These are phyloP conservation scores for Cordyceps fumosorosea DNA, from an alignment of 2,329 filamentous ascomycete species.

Conservation along the genomic window DNA sequence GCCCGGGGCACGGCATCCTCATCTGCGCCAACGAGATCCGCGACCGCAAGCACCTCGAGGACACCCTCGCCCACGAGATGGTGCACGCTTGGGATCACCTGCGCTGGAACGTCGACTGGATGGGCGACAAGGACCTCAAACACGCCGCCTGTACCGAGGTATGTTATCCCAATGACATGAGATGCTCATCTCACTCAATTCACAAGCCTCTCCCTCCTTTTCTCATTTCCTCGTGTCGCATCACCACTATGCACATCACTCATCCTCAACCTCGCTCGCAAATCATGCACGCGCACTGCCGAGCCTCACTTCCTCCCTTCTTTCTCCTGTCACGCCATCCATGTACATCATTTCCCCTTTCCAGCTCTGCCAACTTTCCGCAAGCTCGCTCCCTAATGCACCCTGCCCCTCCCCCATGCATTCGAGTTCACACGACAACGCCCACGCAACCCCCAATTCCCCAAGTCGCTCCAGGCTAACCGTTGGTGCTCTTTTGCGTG, in stretches of 20 bases:
- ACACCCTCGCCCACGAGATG: constrained; percentile 95
- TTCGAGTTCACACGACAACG: neutral
- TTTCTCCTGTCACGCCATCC: neutral
- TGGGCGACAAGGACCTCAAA: constrained; percentile 62
- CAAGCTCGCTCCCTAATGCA: neutral
- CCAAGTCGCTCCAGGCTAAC: neutral
- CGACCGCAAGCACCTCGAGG: constrained; percentile 76
- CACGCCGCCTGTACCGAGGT: constrained; percentile 95
- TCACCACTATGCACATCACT: neutral
- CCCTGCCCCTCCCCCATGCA: neutral
- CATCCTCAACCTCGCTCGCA: neutral
- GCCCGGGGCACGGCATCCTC: constrained; percentile 77
- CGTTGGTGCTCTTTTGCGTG: constrained; percentile 8
- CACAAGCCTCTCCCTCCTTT: neutral
- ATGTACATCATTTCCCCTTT: constrained; percentile 5
- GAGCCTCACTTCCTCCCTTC: neutral
- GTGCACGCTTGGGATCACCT: constrained; percentile 94
- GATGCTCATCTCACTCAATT: constrained; percentile 5
- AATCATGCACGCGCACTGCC: neutral
- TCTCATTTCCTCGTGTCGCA: neutral
- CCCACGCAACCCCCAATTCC: neutral
- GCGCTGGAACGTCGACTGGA: constrained; percentile 82
- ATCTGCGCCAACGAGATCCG: constrained; percentile 89
- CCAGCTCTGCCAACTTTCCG: constrained; percentile 1
- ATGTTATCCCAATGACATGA: constrained; percentile 18